Base-by-base conservation (phyloP, 1,284 basidiomycete genomes). In the Microbotryomycetes sp. region DNA sequence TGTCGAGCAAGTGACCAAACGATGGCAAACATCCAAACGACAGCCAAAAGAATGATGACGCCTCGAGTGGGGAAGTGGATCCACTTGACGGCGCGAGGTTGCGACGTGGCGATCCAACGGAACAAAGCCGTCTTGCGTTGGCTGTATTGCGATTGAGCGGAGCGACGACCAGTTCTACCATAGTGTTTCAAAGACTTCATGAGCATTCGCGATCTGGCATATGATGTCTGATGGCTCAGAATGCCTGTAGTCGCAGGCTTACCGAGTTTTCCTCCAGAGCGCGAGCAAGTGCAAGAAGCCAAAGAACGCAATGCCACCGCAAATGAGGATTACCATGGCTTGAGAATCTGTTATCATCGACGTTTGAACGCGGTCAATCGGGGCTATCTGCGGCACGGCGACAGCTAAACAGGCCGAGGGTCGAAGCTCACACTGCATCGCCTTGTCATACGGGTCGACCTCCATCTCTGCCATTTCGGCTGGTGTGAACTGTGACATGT, bases 21-120 rank as follows among this genome's bases (percentile, higher is more conserved):
- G 54, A 74, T 64, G 49, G 74, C 59, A 68, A 78, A 77, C 6
- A 71, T 65, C 56, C 74, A 71, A 57, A 78, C 73, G 3, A 70
- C 71, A 0, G 59, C 57, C 28, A 78, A 71, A 22, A 70, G 68
- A 42, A 74, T 6, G 25, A 77, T 62, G 4, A 72, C 69, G 9
- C 74, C 75, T 16, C 75, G 70, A 2, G 77, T 74, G 4, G 76
- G 78, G 29, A 76, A 75, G 57, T 75, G 76, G 67, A 63, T 22
- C 68, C 58, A n/a, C 68, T 76, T 49, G 71, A 63, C 32, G 65
- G 31, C 58, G 65, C 70, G 63, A 64, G 73, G 51, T 65, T 65
- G 32, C 54, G 50, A 28, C 65, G 56, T 9, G 57, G 57, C 54
- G 65, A 66, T 28, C 50, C 51, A 63, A 31, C 63, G 55, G 47